A percentile compares a stretch with the other conserved stretches of the same genome.
phyloP scores from a whole-genome alignment of 345 rosid species.

The Nasturtium officinale region DNA sequence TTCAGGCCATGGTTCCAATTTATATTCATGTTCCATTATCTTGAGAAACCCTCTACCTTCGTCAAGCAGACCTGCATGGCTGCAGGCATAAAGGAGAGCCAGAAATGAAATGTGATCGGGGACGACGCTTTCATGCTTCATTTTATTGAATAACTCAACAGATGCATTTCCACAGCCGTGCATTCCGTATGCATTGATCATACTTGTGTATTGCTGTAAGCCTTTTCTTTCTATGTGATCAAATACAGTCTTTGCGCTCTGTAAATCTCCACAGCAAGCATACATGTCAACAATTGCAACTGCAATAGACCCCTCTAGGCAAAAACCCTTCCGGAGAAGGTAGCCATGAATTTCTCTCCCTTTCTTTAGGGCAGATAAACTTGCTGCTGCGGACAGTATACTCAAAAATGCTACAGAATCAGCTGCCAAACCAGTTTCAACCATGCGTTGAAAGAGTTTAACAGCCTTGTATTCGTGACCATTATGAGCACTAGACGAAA shows the following conservation, averaged over 20 bases:
- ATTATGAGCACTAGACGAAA: conserved; percentile 63
- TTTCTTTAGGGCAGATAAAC: conserved; percentile 64
- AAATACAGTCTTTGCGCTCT: conserved; percentile 60
- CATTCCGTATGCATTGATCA: conserved; percentile 83
- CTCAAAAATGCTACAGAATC: conserved; percentile 68
- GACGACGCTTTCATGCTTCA: conserved; percentile 49
- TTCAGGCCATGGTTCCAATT: conserved; percentile 85
- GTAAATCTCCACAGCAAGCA: conserved; percentile 71
- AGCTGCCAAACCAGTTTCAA: conserved; percentile 50
- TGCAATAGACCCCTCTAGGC: conserved; percentile 57
- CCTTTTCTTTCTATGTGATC: conserved; percentile 46
- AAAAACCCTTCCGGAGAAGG: conserved; percentile 58
- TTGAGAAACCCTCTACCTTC: conserved; percentile 67
- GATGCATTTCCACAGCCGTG: conserved; percentile 76
- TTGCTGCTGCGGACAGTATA: conserved; percentile 65
- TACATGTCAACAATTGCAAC: conserved; percentile 81
- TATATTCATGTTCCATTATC: conserved; percentile 62
- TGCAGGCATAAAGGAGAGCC: conserved; percentile 80
- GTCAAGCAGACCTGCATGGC: conserved; percentile 72
- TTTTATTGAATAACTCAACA: conserved; percentile 55
- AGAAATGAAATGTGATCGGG: conserved; percentile 82
- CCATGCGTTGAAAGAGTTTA: conserved; percentile 54
- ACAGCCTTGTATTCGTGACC: conserved; percentile 69
- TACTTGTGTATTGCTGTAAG: conserved; percentile 67
- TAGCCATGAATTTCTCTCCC: conserved; percentile 82